Base-by-base conservation (phyloP, 345 rosid species). In the Brassica juncea region DNA sequence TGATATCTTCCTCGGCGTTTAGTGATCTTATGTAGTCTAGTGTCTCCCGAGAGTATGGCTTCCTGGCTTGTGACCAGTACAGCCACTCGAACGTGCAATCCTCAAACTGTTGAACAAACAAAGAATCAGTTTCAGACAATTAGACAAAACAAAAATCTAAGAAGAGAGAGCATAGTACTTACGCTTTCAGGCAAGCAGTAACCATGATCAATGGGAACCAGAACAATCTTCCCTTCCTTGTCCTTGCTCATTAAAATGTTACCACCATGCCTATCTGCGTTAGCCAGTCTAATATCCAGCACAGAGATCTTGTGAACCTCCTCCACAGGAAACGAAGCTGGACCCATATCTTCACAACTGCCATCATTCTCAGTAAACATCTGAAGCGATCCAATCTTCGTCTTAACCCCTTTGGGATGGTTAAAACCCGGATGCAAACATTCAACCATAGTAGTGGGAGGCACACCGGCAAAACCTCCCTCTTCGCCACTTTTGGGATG, bases 61-160 rank as follows among this genome's bases (percentile, higher is more conserved):
- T 85, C 16, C 65, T 83, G 76, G 97, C 88, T 86, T 91, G 97
- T 14, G 98, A 94, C 95, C 98, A 93, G 77, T 89, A 91, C 8
- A 93, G 89, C 98, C 98, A 93, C 27, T 93, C 98, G 34, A 91
- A 91, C 42, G 97, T 91, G 83, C 98, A 93, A 75, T 93, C 98
- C 84, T 93, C 95, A 75, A 91, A 93, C 98, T 93, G 87, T 79
- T 82, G 47, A 30, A 52, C 15, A 80, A 27, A 28, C 14, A 60
- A 59, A 2, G 19, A 74, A 47, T 25, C 39, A 72, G 73, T 57
- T 42, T 65, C 63, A 58, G 8, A 19, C 27, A 49, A 81, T 16
- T 8, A 65, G 25, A 25, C 12, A 71, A 14, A 4, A 16, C 9
- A 72, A 47, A 47, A 65, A 27, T 7, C 2, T 10, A 16, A 52